Base-by-base conservation (phyloP, 306 rosid species). In the Casuarina glauca region DNA sequence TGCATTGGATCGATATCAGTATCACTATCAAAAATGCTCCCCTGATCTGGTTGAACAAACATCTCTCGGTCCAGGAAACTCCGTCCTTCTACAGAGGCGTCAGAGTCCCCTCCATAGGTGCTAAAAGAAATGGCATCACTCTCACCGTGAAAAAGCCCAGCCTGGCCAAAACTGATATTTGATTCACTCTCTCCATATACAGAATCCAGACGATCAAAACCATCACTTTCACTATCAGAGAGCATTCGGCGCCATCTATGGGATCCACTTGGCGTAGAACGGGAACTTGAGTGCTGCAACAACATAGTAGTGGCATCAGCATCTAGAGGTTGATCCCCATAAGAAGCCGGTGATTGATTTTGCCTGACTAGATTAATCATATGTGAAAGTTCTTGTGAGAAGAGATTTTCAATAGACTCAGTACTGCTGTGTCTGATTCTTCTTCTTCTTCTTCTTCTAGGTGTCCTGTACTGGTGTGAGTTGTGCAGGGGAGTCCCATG, bases 1-100 rank as follows among this genome's bases (percentile, higher is more conserved):
- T 79, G 93, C 99, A 96, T 93, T 35, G 99, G 99, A 84, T 96
- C 98, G 35, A 93, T 96, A 79, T 96, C 99, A 69, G 89, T 86
- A 72, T 96, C 99, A 63, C 89, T 88, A 48, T 89, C 91, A 78
- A 81, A 84, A 66, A 75, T 90, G 63, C 81, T 83, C 77, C 80
- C 90, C 70, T 70, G 91, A 72, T 78, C 84, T 0, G 79, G 91
- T 55, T 87, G 82, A 82, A 74, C 74, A 79, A 83, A 84, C 70
- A 78, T 83, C 76, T 86, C 91, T 53, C 82, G 78, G 62, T 87
- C 97, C 68, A 86, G 62, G 81, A 93, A 85, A 86, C 98, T 91
- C 48, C 76, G 90, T 79, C 88, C 86, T 75, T 91, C 98, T 60
- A 85, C 75, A 16, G 97, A 96, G 57, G 89, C 87, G 79, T 96